Percentiles rank a stretch among this genome's conserved stretches.
Conservation (phyloP, 352 stramenopile species). For the Thalassiosira hispida region DNA sequence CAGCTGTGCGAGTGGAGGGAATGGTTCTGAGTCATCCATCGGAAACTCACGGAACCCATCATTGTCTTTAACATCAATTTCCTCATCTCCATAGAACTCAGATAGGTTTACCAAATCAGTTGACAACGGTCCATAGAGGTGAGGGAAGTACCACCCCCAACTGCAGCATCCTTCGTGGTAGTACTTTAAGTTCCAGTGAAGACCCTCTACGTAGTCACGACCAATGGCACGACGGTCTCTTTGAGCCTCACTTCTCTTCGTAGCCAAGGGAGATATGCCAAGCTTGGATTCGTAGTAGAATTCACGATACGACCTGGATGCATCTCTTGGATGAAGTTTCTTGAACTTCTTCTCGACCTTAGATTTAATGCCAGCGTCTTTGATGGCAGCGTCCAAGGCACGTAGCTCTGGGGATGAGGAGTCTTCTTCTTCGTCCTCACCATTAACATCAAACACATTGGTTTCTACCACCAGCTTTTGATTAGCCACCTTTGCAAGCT, state of each 20-base stretch:
- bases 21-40: conserved; percentile 87
- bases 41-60: conserved; percentile 66
- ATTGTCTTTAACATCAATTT: conserved; percentile 61
- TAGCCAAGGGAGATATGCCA: conserved; percentile 52
- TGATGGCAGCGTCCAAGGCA: conserved; percentile 20
- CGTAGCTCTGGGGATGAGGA: conserved; percentile 1
- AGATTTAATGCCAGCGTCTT: conserved; percentile 20
- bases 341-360: conserved; percentile 68
- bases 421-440: conserved; percentile 5
- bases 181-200: conserved; percentile 99
- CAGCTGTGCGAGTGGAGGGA: conserved; percentile 96
- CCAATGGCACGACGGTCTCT: conserved; percentile 74
- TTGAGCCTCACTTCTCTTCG: conserved; percentile 72
- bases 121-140: conserved; percentile 96
- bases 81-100: conserved; percentile 68
- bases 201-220: conserved; percentile 88
- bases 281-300: conserved; percentile 88
- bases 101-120: conserved; percentile 94
- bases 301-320: conserved; percentile 82
- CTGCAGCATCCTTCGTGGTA: conserved; percentile 95
- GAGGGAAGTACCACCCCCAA: conserved; percentile 99
- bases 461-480: conserved; percentile 50
- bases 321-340: conserved; percentile 63
- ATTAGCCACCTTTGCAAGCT: conserved; percentile 62
- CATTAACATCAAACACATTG: conserved; percentile 31